A percentile compares a stretch with the other conserved stretches of the same genome.
Conservation (phyloP, 208 protist genomes). For the Trypanosoma rangeli region DNA sequence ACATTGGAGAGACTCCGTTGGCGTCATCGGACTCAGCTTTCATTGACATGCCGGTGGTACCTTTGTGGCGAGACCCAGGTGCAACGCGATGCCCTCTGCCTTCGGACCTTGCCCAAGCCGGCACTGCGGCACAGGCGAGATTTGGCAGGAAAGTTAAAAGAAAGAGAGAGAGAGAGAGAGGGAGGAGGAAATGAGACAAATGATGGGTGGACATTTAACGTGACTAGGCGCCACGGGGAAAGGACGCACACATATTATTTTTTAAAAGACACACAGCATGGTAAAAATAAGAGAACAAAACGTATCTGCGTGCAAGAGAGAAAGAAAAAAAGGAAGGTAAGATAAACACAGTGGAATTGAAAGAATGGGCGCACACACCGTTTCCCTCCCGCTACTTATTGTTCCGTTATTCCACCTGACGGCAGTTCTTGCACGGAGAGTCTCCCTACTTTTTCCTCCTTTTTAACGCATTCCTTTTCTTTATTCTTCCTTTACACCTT, state of each 20-base stretch:
- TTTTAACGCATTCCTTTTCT: constrained; percentile 3
- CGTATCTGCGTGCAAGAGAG: constrained; percentile 7
- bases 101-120: neutral
- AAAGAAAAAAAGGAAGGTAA: neutral
- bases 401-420: neutral
- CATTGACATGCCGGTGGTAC: constrained; percentile 4
- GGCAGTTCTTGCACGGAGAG: neutral
- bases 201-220: neutral
- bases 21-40: neutral
- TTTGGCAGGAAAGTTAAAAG: constrained; percentile 15
- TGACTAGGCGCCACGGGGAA: neutral
- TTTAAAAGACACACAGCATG: constrained; percentile 23
- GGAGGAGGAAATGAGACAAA: neutral
- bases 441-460: neutral
- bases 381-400: too few relatives aligned
- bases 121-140: neutral
- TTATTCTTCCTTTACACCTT: neutral
- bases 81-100: neutral
- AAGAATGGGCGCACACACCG: neutral
- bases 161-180: neutral
- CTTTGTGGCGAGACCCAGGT: neutral
- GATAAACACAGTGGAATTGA: neutral
- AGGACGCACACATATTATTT: constrained; percentile 4
- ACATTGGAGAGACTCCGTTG: neutral
- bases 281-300: constrained; percentile 20